Evolutionary conservation across 2,329 filamentous ascomycete genomes (phyloP).

Genomic region (Cordyceps cateniannulata): DNA sequence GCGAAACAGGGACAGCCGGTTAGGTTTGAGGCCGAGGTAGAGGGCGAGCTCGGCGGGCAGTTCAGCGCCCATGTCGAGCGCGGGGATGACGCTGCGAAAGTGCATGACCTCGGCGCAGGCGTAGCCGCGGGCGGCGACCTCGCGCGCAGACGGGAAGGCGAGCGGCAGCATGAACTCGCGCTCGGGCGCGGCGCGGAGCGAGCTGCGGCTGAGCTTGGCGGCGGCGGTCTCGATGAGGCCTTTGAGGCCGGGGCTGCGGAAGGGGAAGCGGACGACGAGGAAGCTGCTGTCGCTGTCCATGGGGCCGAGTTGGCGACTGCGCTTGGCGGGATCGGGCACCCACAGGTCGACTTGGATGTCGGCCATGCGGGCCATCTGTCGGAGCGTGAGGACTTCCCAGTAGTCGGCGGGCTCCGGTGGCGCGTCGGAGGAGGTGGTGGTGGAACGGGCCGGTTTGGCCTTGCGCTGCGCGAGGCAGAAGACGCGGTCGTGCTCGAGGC

Average conservation of each 20-base stretch:
- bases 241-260: constrained; percentile 41
- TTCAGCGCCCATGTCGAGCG: constrained; percentile 52
- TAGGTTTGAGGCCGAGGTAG: constrained; percentile 57
- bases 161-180: constrained; percentile 62
- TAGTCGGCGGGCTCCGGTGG: background rate
- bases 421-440: background rate
- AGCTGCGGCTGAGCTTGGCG: constrained; percentile 45
- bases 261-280: constrained; percentile 62
- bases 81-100: constrained; percentile 52
- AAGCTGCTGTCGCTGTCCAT: constrained; percentile 36
- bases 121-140: constrained; percentile 55
- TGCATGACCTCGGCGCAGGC: constrained; percentile 54
- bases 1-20: constrained; percentile 62
- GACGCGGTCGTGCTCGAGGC: constrained; percentile 73
- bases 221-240: constrained; percentile 38
- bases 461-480: constrained; percentile 72
- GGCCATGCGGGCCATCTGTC: constrained; percentile 64
- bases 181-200: constrained; percentile 44
- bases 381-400: constrained; percentile 68
- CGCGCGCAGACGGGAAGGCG: constrained; percentile 48
- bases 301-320: constrained; percentile 43
- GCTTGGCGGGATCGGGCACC: constrained; percentile 57
- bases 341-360: constrained; percentile 62
- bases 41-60: constrained; percentile 55
- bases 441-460: too few species aligned